Base-by-base conservation (phyloP, 179 eudicot species). In the Camellia oleifera region DNA sequence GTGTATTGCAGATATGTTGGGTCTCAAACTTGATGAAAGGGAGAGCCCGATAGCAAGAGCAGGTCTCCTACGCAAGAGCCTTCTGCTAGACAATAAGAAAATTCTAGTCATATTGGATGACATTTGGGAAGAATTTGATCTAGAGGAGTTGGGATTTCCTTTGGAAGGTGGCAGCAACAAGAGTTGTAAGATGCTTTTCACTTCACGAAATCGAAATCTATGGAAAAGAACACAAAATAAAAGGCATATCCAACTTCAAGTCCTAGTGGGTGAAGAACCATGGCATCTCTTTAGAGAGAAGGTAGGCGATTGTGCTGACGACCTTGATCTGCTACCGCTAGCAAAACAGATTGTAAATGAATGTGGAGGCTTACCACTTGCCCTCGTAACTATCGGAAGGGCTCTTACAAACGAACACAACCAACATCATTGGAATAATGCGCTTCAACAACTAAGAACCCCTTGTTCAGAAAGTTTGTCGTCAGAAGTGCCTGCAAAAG, bases 31-130 rank as follows among this genome's bases (percentile, higher is more conserved):
- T 48, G 0, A 26, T 26, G 54, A 45, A 1, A 78, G 72, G 42
- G 56, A 67, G 12, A 78, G 4, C 32, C 81, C 66, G 15, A 46
- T 60, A 44, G 69, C 67, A 26, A 83, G 88, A 57, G 89, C 90
- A 20, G 1, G 76, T 54, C 69, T 85, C 71, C 82, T 89, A n/a
- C 79, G 81, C 9, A 64, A 70, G 65, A 80, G 87, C 69, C 54
- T 26, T 26, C 26, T 26, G 26, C 26, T 52, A 46, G 68, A 9
- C 26, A 77, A 71, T 9, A 74, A 80, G 57, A 46, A 80, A 70
- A 69, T 77, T 17, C 85, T 89, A 3, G 7, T 88, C 42, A 81
- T 89, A 65, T 48, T 89, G 11, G 92, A 89, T 77, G 92, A 89
- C 79, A 80, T 86, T 42, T 88, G 90, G 90, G 71, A 80, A 64